These are phyloP conservation scores for Flaveria sonorensis DNA, from an alignment of 129 eudicot species.

Conservation along the genomic window DNA sequence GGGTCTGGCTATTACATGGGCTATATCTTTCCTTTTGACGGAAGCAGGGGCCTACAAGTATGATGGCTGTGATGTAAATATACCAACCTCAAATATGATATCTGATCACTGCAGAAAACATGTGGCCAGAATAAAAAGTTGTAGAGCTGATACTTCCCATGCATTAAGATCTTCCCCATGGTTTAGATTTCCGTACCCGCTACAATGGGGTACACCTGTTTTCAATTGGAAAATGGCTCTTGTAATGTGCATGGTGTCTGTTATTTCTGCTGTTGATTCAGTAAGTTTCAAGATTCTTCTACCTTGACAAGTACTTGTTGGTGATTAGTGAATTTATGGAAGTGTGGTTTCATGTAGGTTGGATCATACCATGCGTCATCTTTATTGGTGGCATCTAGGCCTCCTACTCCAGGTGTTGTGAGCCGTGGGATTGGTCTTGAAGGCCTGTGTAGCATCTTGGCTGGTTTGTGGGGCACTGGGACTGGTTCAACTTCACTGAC, in stretches of 20 bases:
- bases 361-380: slow-evolving; percentile 97
- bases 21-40: slow-evolving; percentile 71
- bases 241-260: slow-evolving; percentile 87
- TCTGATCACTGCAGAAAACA: slow-evolving; percentile 90
- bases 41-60: slow-evolving; percentile 86
- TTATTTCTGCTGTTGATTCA: slow-evolving; percentile 89
- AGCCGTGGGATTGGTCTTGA: slow-evolving; percentile 97
- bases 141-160: slow-evolving; percentile 86
- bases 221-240: slow-evolving; percentile 87
- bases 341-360: slow-evolving; percentile 46
- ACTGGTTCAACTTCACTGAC: slow-evolving; percentile 88
- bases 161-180: slow-evolving; percentile 80
- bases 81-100: slow-evolving; percentile 79
- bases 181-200: slow-evolving; percentile 95
- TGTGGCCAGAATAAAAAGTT: slow-evolving; percentile 65
- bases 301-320: slow-evolving; percentile 10
- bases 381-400: slow-evolving; percentile 88
- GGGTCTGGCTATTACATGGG: slow-evolving; percentile 91
- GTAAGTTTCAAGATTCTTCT: slow-evolving; percentile 38
- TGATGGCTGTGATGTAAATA: slow-evolving; percentile 76
- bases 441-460: slow-evolving; percentile 78
- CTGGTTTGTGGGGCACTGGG: slow-evolving; percentile 97
- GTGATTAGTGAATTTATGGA: not conserved
- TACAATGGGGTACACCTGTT: slow-evolving; percentile 95
- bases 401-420: slow-evolving; percentile 90